Conservation (phyloP, 2,329 filamentous ascomycete genomes). For the Hypoxylon sp. region DNA sequence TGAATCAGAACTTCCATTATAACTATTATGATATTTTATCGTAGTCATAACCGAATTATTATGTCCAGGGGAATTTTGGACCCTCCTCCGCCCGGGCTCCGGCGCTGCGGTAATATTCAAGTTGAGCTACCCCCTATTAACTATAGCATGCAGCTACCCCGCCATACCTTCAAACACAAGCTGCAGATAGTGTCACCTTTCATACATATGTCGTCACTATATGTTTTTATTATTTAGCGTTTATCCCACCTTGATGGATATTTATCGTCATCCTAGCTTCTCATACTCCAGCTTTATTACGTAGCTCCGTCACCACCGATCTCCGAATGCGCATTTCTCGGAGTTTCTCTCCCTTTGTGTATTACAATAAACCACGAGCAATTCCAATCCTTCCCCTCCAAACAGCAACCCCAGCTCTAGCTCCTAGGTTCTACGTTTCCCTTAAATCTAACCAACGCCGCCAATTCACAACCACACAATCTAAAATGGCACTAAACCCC, state of each 20-base stretch:
- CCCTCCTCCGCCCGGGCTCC: neutral
- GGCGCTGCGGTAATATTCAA: neutral
- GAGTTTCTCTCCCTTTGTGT: constrained; percentile 38
- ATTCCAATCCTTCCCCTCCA: constrained; percentile 3
- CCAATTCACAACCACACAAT: constrained; percentile 28
- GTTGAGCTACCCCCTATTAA: constrained; percentile 1
- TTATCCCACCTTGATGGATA: constrained; percentile 17
- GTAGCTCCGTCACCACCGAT: constrained; percentile 29
- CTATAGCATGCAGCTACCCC: constrained; percentile 12
- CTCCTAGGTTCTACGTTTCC: neutral
- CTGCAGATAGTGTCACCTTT: constrained; percentile 19
- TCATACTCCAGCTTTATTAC: constrained; percentile 12
- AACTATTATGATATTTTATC: neutral
- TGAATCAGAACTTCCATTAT: neutral
- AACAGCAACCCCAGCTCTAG: neutral
- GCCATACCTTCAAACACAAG: neutral
- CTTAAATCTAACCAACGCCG: neutral
- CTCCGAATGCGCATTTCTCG: constrained; percentile 41
- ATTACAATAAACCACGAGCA: constrained; percentile 13
- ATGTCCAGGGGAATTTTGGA: neutral
- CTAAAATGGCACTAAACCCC: constrained; percentile 79
- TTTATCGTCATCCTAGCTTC: constrained; percentile 1
- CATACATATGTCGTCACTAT: constrained; percentile 28
- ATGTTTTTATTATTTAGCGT: constrained; percentile 20
- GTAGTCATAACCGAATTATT: neutral